Evolutionary conservation across 345 rosid species (phyloP), one percentile per base, ranked within the genome.

Genomic region (Euclidium syriacum): DNA sequence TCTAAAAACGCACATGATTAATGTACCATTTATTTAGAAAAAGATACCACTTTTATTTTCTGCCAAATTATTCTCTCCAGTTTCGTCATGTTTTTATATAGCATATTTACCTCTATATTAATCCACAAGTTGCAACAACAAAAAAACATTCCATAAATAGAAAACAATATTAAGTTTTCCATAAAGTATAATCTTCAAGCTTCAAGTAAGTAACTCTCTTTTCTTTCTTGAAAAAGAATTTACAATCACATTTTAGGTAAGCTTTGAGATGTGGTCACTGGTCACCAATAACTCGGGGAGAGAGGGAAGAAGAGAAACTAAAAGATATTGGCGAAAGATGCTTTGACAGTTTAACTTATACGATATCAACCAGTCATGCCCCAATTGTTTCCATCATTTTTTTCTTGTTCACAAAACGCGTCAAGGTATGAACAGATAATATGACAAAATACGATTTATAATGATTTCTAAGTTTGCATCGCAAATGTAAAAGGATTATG

Each of bases 231-330:
- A 11, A 24, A 23, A 38, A 58, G 25, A 56, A 41, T 51, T 34
- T 43, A 52, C 7, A 19, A 60, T 34, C 35, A 34, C 30, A 51
- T 51, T 68, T 33, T 52, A 43, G 24, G 41, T 34, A 22, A 51
- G 67, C 67, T 42, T 65, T 65, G n/a, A 23, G 55, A 7, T 54
- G 29, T 44, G 35, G 53, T 54, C 70, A 65, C 62, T 44, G 35
- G 53, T 54, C 70, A 65, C 62, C 62, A 42, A 43, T 65, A 14
- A 32, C 16, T 42, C 3, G 14, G 19, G 24, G 22, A 22, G 17
- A 18, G 58, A 39, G 14, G 38, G 27, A 9, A 11, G n/a, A 14
- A 16, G 23, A 39, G 35, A 24, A 58, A 42, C 52, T 42, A 40
- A 58, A 58, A 63, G 29, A 38, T 26, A 12, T 38, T 12, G 39